Percentiles rank a stretch among this genome's conserved stretches.
Conservation (phyloP, 2,329 filamentous ascomycete genomes). For the Alternaria dauci region DNA sequence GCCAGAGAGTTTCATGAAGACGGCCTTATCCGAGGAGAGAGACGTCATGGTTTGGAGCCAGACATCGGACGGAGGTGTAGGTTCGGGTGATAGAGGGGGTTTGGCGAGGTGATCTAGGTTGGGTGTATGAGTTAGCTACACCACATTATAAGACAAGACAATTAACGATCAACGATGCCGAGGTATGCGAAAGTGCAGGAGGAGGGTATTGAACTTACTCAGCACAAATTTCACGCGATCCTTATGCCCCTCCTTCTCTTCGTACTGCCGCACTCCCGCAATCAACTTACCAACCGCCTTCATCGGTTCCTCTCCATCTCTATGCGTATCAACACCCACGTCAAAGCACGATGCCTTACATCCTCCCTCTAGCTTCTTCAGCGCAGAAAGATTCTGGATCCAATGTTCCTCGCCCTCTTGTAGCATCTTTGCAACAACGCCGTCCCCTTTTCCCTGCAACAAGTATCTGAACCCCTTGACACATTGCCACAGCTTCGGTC, state of each 20-base stretch:
- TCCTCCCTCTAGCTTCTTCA: slow-evolving; percentile 62
- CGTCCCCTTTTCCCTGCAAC: slow-evolving; percentile 65
- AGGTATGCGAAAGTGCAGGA: neutral
- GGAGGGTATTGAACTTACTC: slow-evolving; percentile 62
- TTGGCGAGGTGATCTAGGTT: slow-evolving; percentile 85
- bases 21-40: slow-evolving; percentile 69
- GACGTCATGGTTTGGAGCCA: slow-evolving; percentile 75
- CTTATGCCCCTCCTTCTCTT: slow-evolving; percentile 62
- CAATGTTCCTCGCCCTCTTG: slow-evolving; percentile 47
- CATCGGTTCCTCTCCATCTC: slow-evolving; percentile 72
- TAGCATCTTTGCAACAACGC: slow-evolving; percentile 59
- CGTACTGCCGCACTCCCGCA: slow-evolving; percentile 52
- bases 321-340: slow-evolving; percentile 80
- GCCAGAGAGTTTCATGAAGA: slow-evolving; percentile 94
- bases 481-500: slow-evolving; percentile 67
- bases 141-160: neutral
- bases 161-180: neutral
- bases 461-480: slow-evolving; percentile 85
- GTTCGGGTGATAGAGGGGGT: slow-evolving; percentile 71
- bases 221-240: slow-evolving; percentile 69
- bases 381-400: neutral
- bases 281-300: slow-evolving; percentile 50
- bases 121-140: neutral
- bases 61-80: slow-evolving; percentile 61
- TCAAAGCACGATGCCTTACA: slow-evolving; percentile 75